These are phyloP conservation scores for Silene uniflora DNA, from an alignment of 148 eudicot species.

Conservation along the genomic window DNA sequence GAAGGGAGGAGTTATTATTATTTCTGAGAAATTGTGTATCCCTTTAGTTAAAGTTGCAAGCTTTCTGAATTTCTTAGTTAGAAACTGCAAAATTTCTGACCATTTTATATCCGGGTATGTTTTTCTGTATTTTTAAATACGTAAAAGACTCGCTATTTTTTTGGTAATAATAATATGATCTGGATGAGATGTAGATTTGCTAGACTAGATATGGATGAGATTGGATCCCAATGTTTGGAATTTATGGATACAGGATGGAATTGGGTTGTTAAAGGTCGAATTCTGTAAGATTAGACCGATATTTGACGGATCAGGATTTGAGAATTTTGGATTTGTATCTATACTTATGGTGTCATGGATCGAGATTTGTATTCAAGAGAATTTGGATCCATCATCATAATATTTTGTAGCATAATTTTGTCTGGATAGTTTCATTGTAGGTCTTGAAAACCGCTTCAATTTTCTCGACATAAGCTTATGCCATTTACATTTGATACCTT, in stretches of 20 bases:
- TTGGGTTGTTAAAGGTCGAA: background rate
- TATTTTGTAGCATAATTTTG: background rate
- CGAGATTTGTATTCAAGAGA: background rate
- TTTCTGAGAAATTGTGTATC: background rate
- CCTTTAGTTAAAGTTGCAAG: background rate
- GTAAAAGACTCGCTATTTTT: too few relatives aligned
- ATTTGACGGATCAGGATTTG: background rate
- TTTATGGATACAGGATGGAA: background rate
- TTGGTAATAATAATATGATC: too few relatives aligned
- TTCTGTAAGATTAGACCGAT: background rate
- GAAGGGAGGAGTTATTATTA: background rate
- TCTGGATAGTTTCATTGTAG: background rate
- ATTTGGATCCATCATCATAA: background rate
- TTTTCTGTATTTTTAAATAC: too few relatives aligned
- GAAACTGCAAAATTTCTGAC: background rate
- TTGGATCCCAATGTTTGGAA: background rate
- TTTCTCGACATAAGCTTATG: too few relatives aligned
- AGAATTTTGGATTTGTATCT: background rate
- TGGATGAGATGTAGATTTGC: background rate
- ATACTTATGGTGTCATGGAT: too few relatives aligned
- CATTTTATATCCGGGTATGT: background rate
- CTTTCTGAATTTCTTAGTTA: slow-evolving; percentile 3
- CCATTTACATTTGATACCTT: too few relatives aligned
- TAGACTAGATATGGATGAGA: background rate
- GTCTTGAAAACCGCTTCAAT: background rate